Base-by-base conservation (phyloP, 1,139 yeast genomes). In the Pichiaceae sp. region DNA sequence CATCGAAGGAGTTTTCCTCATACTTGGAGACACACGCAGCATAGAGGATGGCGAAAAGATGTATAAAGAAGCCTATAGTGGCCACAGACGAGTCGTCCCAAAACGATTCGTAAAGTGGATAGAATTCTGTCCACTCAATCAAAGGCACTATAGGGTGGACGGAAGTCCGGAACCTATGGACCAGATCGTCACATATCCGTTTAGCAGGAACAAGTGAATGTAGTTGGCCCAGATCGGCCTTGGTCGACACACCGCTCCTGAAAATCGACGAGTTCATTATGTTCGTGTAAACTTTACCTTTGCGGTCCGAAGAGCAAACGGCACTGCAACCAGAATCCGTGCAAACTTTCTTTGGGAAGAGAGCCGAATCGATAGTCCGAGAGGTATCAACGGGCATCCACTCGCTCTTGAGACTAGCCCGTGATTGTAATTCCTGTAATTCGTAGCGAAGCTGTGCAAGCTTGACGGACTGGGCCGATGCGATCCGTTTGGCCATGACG, bases 141-240 rank as follows among this genome's bases (percentile, higher is more conserved):
- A 49, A 28, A 3, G 53, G 52, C 7, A 48, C 39, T 3, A 48
- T 36, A 9, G 47, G 46, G 36, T 49, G 51, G 1, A 49, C 44
- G 1, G 51, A 45, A 12, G 34, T 36, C 17, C 45, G 35, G 33
- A 43, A 49, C 23, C 51, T 37, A 17, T 40, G 39, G 20, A 49
- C 11, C 35, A 48, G 34, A 5, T 36, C 28, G 37, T 49, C 53
- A 4, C 50, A 38, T 8, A 21, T 36, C 4, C 18, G 23, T 24
- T 40, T 39, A 2, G 32, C 40, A 3, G 53, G 53, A 4, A 49
- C 34, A 29, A 35, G 47, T 3, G 38, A 20, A 3, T 29, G 11
- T 4, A 49, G 37, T 3, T 39, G 20, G 9, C 30, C 28, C 8
- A 46, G 33, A 29, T 48, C 44, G n/a, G 31, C 27, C 4, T 18